Evolutionary conservation across 208 protist genomes (phyloP).

Genomic region (Trypanosomatidae sp.): DNA sequence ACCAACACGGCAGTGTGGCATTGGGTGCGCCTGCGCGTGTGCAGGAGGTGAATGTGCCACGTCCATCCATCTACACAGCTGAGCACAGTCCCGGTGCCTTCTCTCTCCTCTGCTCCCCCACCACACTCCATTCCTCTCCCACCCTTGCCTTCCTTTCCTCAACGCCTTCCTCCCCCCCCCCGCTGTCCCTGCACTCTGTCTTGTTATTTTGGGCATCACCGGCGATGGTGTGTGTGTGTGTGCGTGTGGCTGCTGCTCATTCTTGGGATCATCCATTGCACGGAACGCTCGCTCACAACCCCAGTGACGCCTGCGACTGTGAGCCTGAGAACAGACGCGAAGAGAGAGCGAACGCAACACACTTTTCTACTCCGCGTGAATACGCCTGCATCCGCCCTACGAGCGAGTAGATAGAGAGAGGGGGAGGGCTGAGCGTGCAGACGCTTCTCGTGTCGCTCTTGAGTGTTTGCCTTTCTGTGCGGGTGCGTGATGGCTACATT

Average conservation of each 20-base stretch:
- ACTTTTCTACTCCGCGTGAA: too few species aligned
- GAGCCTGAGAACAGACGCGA: too few species aligned
- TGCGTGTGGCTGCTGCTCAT: background rate
- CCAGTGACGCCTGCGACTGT: too few species aligned
- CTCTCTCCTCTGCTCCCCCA: background rate
- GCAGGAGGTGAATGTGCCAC: background rate
- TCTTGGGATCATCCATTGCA: too few species aligned
- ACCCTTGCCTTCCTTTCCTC: background rate
- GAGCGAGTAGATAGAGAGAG: constrained; percentile 3
- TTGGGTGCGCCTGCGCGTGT: background rate
- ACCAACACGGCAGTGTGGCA: background rate
- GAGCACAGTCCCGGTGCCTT: background rate
- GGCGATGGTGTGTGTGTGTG: background rate
- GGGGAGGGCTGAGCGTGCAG: background rate
- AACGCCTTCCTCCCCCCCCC: background rate
- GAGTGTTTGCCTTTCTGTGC: constrained; percentile 5
- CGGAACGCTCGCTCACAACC: too few species aligned
- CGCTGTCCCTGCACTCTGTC: background rate
- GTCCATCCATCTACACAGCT: background rate
- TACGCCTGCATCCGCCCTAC: too few species aligned
- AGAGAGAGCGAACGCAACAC: too few species aligned
- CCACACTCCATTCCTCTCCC: background rate
- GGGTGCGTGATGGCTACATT: constrained; percentile 74
- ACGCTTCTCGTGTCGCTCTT: background rate
- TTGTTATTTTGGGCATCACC: background rate